A percentile compares a stretch with the other conserved stretches of the same genome.
phyloP scores from a whole-genome alignment of 2,329 filamentous ascomycete genomes.

The Phialophora tarda region DNA sequence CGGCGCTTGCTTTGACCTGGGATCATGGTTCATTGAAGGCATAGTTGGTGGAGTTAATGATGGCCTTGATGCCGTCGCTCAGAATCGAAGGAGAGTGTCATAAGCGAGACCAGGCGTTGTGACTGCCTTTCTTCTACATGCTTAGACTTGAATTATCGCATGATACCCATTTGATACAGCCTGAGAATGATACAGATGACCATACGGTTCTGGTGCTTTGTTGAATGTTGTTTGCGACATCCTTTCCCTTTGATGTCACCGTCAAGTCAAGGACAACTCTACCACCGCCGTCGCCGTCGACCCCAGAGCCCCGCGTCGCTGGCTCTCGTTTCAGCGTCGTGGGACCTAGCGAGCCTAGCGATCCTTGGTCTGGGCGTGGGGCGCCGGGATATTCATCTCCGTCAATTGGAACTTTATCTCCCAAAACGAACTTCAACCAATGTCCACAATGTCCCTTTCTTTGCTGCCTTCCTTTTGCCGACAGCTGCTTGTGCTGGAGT shows the following conservation, averaged over 20 bases:
- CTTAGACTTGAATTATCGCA: background rate
- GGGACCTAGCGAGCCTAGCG: background rate
- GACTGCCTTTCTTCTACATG: background rate
- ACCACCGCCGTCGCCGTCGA: background rate
- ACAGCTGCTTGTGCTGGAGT: conserved; percentile 80
- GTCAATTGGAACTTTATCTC: conserved; percentile 14
- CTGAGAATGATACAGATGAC: background rate
- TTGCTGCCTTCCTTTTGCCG: conserved; percentile 62
- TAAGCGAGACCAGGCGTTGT: conserved; percentile 43
- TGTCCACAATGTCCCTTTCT: conserved; percentile 27
- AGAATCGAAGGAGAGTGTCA: conserved; percentile 54
- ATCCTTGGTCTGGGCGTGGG: conserved; percentile 20
- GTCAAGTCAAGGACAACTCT: background rate
- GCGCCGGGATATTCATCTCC: conserved; percentile 5
- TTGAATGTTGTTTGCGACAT: too few species aligned
- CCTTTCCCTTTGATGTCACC: background rate
- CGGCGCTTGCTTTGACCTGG: conserved; percentile 60
- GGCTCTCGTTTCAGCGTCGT: background rate
- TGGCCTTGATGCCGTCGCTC: conserved; percentile 48
- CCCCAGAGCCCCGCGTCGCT: background rate
- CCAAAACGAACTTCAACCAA: conserved; percentile 23
- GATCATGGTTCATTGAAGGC: conserved; percentile 67
- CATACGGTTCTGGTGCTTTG: background rate
- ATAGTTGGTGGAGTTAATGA: conserved; percentile 71
- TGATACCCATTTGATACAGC: conserved; percentile 2